Conservation (phyloP, 805 yeast species). For the Saccharomycopsis fodiens region DNA sequence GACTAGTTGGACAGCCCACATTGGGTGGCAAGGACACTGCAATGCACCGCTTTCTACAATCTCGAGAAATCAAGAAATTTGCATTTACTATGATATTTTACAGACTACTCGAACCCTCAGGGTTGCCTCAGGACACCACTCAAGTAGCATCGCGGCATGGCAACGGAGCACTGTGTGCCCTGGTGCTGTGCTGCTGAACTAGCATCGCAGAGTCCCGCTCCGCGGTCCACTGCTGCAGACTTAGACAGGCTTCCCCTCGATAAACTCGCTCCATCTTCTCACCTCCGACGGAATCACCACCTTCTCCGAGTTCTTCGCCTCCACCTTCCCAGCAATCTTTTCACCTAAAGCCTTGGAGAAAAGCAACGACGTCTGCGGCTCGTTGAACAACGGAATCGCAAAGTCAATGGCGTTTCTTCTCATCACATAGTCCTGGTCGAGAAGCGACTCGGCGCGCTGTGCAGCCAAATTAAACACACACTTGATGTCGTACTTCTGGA, state of each 20-base stretch:
- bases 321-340: conserved; percentile 40
- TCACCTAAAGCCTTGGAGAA: conserved; percentile 76
- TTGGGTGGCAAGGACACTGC: too few relatives aligned
- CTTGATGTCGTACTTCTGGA: conserved; percentile 76
- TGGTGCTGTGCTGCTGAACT: too few relatives aligned
- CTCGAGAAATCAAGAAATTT: too few relatives aligned
- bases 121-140: too few relatives aligned
- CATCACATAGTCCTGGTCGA: conserved; percentile 93
- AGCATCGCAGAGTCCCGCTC: too few relatives aligned
- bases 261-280: conserved; percentile 91
- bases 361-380: conserved; percentile 84
- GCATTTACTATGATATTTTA: too few relatives aligned
- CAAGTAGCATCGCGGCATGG: too few relatives aligned
- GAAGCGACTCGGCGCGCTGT: conserved; percentile 76
- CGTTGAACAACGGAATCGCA: conserved; percentile 93
- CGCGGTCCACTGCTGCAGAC: too few relatives aligned
- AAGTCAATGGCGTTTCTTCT: conserved; percentile 99
- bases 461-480: conserved; percentile 90
- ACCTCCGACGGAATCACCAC: conserved; percentile 78
- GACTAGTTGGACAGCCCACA: too few relatives aligned
- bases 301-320: conserved; percentile 20
- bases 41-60: too few relatives aligned
- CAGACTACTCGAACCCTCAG: too few relatives aligned
- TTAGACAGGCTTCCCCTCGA: conserved; percentile 84
- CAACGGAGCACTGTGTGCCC: too few relatives aligned